Evolutionary conservation across 352 stramenopile species (phyloP), one percentile per base, ranked within the genome.

Genomic region (Thalassiosira livingstoniorum): DNA sequence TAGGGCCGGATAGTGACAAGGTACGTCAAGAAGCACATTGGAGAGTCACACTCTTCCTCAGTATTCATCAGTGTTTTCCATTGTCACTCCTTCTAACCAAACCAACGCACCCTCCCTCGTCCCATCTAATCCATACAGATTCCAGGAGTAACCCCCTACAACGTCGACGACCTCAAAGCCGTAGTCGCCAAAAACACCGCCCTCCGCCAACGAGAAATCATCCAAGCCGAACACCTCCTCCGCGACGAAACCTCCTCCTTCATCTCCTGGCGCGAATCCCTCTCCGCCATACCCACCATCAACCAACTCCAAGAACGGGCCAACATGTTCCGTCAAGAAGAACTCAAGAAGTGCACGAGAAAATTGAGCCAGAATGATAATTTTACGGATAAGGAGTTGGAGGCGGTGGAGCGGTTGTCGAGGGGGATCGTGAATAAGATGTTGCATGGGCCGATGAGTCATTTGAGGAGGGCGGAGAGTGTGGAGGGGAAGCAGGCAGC

Each of bases 391-490:
- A 95, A 90, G 67, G 93, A 97, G 82, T 76, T 96, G 34, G 92
- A 97, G 79, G 93, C 94, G 21, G 94, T 97, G 0, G 92, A 97
- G 80, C 82, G 92, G 68, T 76, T 97, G 51, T 95, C 87, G 2
- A 89, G 93, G 62, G 93, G 94, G 64, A 97, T 97, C 86, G 95
- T 97, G 27, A 96, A 96, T 80, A 97, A 97, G 85, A 89, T 97
- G 57, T 77, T 97, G 21, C 94, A 97, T 85, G 95, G 95, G 3
- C 95, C 95, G 18, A 97, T 97, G 94, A 83, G 89, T 43, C 90
- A 95, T 64, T 88, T 97, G 73, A 87, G 95, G 58, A 89, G 90
- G 60, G 91, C 92, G 11, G 91, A 96, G 58, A 91, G 80, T 77
- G 83, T 93, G 25, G 88, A 94, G 60, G 88, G 85, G 29, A 92